These are phyloP conservation scores for Neonectria hederae DNA, from an alignment of 2,329 filamentous ascomycete species.

Conservation along the genomic window DNA sequence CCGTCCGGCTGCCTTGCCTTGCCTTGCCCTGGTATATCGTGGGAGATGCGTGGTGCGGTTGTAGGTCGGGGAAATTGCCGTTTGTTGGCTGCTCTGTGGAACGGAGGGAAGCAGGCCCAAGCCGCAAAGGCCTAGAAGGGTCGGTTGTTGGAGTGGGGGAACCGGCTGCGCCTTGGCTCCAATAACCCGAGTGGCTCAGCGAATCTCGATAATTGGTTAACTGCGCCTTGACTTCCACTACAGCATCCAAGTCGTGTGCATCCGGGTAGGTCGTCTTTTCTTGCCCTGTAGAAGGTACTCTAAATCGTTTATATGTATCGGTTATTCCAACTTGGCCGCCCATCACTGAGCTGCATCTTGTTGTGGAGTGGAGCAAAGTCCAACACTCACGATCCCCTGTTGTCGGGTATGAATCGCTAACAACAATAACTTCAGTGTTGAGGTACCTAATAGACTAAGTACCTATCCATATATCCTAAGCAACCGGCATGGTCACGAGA, in stretches of 20 bases:
- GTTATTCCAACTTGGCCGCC: not conserved
- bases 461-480: too few relatives aligned
- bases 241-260: not conserved
- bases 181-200: not conserved
- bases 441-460: too few relatives aligned
- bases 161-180: not conserved
- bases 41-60: conserved; percentile 9
- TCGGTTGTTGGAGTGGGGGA: not conserved
- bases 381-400: not conserved
- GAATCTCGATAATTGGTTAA: not conserved
- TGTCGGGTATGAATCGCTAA: not conserved
- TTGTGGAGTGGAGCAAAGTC: not conserved
- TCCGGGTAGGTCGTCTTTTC: not conserved
- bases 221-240: not conserved
- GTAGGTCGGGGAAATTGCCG: conserved; percentile 2
- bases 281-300: not conserved
- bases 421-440: not conserved
- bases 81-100: not conserved
- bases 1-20: not conserved
- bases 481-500: not conserved
- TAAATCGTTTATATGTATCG: not conserved
- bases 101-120: not conserved
- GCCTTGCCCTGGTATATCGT: not conserved
- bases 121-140: not conserved
- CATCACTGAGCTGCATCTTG: not conserved